Evolutionary conservation across 2,329 filamentous ascomycete species (phyloP).

Genomic region (Cladorrhinum sp.): DNA sequence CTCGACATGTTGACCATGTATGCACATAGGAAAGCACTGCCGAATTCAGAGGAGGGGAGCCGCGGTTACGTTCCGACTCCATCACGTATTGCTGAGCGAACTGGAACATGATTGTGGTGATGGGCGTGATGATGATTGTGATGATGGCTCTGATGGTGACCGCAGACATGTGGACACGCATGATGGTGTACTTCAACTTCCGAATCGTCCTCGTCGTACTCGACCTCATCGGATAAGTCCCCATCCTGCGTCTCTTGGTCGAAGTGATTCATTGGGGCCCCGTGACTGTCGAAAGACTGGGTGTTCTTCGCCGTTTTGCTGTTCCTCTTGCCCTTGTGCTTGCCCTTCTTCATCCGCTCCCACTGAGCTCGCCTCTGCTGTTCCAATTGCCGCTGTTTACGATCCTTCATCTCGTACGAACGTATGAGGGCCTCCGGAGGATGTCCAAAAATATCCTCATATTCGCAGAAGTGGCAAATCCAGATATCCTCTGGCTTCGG

Average conservation of each 20-base stretch:
- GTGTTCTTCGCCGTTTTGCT: slow-evolving; percentile 60
- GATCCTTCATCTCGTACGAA: slow-evolving; percentile 92
- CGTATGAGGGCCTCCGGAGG: slow-evolving; percentile 82
- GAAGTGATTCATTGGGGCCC: slow-evolving; percentile 27
- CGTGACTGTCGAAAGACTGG: slow-evolving; percentile 19
- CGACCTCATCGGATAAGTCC: slow-evolving; percentile 26
- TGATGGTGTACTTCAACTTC: slow-evolving; percentile 17
- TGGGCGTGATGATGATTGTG: neutral
- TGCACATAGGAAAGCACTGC: neutral
- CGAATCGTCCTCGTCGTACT: slow-evolving; percentile 27
- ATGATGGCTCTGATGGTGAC: neutral
- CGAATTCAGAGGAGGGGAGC: neutral
- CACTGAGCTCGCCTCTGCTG: slow-evolving; percentile 95
- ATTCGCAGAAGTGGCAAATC: slow-evolving; percentile 98
- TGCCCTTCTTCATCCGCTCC: slow-evolving; percentile 53
- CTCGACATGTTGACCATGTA: neutral
- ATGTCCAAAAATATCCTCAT: slow-evolving; percentile 89
- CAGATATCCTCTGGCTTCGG: slow-evolving; percentile 72
- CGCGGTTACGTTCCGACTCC: slow-evolving; percentile 19
- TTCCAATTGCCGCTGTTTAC: slow-evolving; percentile 75
- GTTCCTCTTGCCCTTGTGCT: slow-evolving; percentile 81
- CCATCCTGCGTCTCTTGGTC: slow-evolving; percentile 25
- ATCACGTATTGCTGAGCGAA: slow-evolving; percentile 12
- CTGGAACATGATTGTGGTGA: slow-evolving; percentile 3
- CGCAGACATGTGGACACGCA: neutral